phyloP scores from a whole-genome alignment of 1,139 yeast genomes.

The Geotrichum fermentans region DNA sequence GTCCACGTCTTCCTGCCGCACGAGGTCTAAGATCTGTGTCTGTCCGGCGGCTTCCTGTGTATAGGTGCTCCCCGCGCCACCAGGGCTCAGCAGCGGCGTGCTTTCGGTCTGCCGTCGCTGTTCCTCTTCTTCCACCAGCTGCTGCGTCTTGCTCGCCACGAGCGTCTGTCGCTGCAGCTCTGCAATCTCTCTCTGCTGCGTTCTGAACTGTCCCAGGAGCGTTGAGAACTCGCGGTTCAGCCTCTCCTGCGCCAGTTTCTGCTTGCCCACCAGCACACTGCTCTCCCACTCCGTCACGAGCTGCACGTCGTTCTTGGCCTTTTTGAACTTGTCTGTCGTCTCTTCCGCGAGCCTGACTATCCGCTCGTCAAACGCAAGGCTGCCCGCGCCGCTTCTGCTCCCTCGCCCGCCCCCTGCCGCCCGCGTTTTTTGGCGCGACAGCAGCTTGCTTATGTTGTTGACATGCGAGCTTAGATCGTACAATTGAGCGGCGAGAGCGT shows the following conservation, averaged over 20 bases:
- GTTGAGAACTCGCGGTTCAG: constrained; percentile 43
- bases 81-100: constrained; percentile 37
- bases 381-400: constrained; percentile 5
- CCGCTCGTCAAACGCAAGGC: constrained; percentile 22
- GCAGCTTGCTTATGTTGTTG: constrained; percentile 22
- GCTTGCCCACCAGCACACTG: constrained; percentile 24
- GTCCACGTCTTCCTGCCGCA: constrained; percentile 64
- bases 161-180: constrained; percentile 10
- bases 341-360: constrained; percentile 24
- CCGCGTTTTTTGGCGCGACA: constrained; percentile 17
- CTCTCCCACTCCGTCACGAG: constrained; percentile 25
- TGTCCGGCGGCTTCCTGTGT: constrained; percentile 28
- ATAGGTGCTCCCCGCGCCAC: constrained; percentile 17
- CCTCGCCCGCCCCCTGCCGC: constrained; percentile 20
- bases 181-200: constrained; percentile 36
- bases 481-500: constrained; percentile 26
- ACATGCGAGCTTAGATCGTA: constrained; percentile 26
- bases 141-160: constrained; percentile 8
- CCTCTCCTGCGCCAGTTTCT: constrained; percentile 40
- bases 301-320: constrained; percentile 25
- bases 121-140: constrained; percentile 18
- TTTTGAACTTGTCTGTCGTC: constrained; percentile 25
- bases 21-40: constrained; percentile 35
- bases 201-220: constrained; percentile 40
- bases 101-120: constrained; percentile 37